phyloP scores from a whole-genome alignment of 1,139 yeast genomes.

The Pichia sp. region DNA sequence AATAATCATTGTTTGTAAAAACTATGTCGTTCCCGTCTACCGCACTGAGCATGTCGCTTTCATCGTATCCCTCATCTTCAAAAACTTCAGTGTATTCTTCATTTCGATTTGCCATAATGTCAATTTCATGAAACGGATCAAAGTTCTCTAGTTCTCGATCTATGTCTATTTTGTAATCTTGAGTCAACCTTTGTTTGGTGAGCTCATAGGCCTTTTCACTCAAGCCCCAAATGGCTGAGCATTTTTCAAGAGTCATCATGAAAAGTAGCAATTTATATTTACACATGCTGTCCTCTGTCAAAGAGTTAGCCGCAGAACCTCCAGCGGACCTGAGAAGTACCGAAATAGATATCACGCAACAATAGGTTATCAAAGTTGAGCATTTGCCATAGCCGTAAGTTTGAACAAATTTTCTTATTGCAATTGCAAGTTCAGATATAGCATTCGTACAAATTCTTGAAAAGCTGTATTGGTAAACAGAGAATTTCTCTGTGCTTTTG shows the following conservation, averaged over 20 bases:
- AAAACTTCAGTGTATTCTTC: not conserved
- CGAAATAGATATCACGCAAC: slow-evolving; percentile 45
- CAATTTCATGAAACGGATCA: not conserved
- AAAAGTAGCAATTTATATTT: slow-evolving; percentile 32
- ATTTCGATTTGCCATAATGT: not conserved
- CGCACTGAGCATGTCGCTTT: not conserved
- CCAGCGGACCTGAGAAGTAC: slow-evolving; percentile 37
- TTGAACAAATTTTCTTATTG: slow-evolving; percentile 24
- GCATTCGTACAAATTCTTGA: slow-evolving; percentile 25
- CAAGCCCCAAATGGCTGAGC: slow-evolving; percentile 47
- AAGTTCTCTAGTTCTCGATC: slow-evolving; percentile 1
- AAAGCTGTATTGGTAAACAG: slow-evolving; percentile 14
- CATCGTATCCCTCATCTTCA: not conserved
- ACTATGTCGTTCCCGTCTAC: not conserved
- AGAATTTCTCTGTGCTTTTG: slow-evolving; percentile 10
- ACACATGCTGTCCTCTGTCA: slow-evolving; percentile 28
- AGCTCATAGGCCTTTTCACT: slow-evolving; percentile 45
- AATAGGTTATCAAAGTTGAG: slow-evolving; percentile 46
- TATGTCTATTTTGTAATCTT: slow-evolving; percentile 7
- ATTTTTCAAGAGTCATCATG: slow-evolving; percentile 38
- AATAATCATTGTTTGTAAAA: not conserved
- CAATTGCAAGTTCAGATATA: slow-evolving; percentile 34
- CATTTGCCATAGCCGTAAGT: slow-evolving; percentile 42
- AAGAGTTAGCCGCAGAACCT: slow-evolving; percentile 29
- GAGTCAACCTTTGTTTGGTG: slow-evolving; percentile 29